Evolutionary conservation across 805 yeast genomes (phyloP), one percentile per base, ranked within the genome.

Genomic region (Yamadazyma scolyti): DNA sequence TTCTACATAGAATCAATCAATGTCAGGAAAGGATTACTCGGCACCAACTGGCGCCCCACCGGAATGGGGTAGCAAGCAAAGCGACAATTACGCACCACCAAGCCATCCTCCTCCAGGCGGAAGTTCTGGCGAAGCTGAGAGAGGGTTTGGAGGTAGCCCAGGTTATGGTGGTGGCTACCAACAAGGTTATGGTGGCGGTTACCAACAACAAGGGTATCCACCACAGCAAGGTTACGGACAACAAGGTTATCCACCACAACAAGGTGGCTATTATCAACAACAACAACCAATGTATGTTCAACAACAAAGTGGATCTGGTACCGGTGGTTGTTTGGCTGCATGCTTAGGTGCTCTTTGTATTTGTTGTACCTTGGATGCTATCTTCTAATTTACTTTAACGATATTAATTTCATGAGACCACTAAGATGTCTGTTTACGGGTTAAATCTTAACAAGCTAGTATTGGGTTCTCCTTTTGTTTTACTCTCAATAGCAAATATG

Each of bases 231-330:
- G 43, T 2, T 37, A 42, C 9, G 37, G 36, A 20, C 52, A 41
- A 26, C 53, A 52, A 27, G 25, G 34, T 3, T 30, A 42, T 16
- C 45, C 37, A 9, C 42, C 37, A 9, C 57, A 48, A 7, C 61
- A 46, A 31, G 60, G 53, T 32, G 55, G 54, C 3, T 54, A 58
- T 37, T 64, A 58, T 31, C 69, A 61, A 37, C 66, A 57, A 33
- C 69, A 62, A 40, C 68, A 59, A 38, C 70, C 68, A 20, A 61
- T 64, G 60, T 65, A 65, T 34, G 70, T 65, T 5, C 71, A 65
- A 44, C 71, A 65, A 37, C 62, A 61, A 34, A 34, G 43, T 4
- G 34, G 48, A 16, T 36, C 42, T 20, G 54, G 54, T 21, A 40
- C 40, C 28, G 40, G 36, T 7, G 45, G 50, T 9, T 62, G 68